Conservation (phyloP, 306 rosid species). For the Vachellia collinsii region DNA sequence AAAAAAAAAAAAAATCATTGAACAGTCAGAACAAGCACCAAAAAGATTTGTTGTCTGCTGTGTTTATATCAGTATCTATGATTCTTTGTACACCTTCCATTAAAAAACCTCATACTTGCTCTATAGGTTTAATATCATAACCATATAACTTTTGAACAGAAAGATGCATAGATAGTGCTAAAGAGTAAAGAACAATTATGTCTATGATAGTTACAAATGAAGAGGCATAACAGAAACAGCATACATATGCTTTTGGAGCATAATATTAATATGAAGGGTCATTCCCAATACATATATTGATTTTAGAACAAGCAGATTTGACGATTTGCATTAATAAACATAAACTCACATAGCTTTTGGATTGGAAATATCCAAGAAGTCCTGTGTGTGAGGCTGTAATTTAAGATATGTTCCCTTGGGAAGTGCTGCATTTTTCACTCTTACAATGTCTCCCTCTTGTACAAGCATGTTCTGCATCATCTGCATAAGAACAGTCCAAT, state of each 20-base stretch:
- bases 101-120: neutral
- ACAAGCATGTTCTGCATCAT: conserved; percentile 89
- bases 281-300: neutral
- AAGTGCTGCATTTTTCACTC: conserved; percentile 67
- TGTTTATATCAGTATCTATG: neutral
- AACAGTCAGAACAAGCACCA: no score
- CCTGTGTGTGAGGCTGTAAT: conserved; percentile 83
- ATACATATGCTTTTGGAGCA: neutral
- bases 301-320: neutral
- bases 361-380: conserved; percentile 80
- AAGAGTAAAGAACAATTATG: neutral
- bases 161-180: neutral
- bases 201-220: neutral
- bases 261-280: neutral
- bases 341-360: conserved; percentile 83
- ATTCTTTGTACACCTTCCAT: neutral
- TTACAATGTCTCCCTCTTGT: conserved; percentile 77
- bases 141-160: neutral
- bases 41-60: neutral
- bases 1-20: no score
- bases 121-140: neutral
- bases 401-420: conserved; percentile 83
- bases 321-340: conserved; percentile 4
- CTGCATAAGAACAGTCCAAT: conserved; percentile 38
- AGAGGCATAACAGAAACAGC: neutral